Conservation (phyloP, 2,329 filamentous ascomycete species). For the Seiridium cupressi region DNA sequence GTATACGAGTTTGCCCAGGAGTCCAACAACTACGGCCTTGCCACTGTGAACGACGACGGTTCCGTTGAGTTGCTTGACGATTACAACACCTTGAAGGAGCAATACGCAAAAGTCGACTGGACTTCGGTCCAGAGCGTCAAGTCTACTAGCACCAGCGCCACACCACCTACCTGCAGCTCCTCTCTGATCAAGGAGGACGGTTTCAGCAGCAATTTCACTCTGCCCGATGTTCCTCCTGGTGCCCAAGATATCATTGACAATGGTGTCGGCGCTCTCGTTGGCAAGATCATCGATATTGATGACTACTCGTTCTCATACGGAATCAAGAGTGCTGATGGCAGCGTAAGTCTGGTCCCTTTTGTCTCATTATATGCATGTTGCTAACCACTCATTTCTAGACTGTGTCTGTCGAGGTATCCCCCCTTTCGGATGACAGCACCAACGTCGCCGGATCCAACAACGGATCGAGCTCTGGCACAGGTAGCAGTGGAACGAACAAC, state of each 20-base stretch:
- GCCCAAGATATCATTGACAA: constrained; percentile 72
- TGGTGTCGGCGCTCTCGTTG: constrained; percentile 66
- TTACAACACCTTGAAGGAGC: constrained; percentile 70
- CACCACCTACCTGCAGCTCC: constrained; percentile 61
- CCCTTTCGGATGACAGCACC: constrained; percentile 16
- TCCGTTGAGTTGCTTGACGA: constrained; percentile 60
- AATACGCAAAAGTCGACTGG: constrained; percentile 76
- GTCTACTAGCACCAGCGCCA: constrained; percentile 51
- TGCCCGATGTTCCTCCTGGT: constrained; percentile 67
- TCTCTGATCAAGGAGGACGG: constrained; percentile 64
- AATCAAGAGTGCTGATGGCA: constrained; percentile 40
- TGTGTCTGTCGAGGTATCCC: constrained; percentile 37
- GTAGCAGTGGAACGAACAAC: not conserved
- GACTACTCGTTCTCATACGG: constrained; percentile 55
- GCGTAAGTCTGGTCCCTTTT: constrained; percentile 11
- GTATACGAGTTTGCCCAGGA: constrained; percentile 82
- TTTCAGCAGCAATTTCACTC: constrained; percentile 78
- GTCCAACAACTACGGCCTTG: constrained; percentile 63
- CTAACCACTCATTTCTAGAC: not conserved
- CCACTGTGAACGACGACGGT: constrained; percentile 57
- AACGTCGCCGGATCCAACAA: constrained; percentile 19
- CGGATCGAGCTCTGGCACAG: not conserved
- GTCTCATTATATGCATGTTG: not conserved
- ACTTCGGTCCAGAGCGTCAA: constrained; percentile 62
- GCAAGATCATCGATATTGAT: constrained; percentile 67